A percentile compares a stretch with the other conserved stretches of the same genome.
Conservation (phyloP, 2,329 filamentous ascomycete genomes). For the Akanthomyces dipterigenus region DNA sequence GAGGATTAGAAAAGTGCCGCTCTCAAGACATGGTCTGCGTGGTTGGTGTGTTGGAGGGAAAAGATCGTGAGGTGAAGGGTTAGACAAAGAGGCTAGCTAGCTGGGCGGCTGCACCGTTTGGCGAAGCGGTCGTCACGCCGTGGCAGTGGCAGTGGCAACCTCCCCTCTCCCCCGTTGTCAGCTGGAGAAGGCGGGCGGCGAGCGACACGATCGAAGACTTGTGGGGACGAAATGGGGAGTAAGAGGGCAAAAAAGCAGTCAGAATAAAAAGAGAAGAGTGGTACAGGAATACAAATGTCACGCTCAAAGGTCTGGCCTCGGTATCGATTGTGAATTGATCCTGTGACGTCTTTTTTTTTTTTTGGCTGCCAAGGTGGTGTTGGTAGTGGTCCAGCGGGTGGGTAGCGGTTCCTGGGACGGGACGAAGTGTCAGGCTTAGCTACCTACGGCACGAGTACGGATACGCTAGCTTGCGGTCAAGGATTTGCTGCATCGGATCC, state of each 20-base stretch:
- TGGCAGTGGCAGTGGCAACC: background rate
- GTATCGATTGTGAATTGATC: too few species aligned
- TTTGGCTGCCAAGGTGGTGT: too few species aligned
- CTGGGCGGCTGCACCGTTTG: background rate
- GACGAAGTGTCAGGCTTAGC: too few species aligned
- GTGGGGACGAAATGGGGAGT: background rate
- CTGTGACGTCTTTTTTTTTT: too few species aligned
- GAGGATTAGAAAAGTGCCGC: background rate
- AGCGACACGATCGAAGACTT: background rate
- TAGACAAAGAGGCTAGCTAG: background rate
- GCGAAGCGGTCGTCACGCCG: background rate
- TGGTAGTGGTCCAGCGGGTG: too few species aligned
- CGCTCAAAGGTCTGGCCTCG: too few species aligned
- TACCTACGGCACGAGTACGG: too few species aligned
- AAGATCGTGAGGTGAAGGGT: background rate
- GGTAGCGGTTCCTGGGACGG: too few species aligned
- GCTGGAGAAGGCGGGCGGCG: background rate
- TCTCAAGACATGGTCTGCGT: background rate
- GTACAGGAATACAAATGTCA: background rate
- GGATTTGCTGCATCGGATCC: too few species aligned
- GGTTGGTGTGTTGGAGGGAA: background rate
- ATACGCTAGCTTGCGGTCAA: too few species aligned
- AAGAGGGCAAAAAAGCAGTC: background rate
- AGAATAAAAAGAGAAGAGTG: background rate
- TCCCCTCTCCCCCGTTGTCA: background rate